Evolutionary conservation across 192 early-diverging fungal species (phyloP).

Genomic region (Podila horticola): DNA sequence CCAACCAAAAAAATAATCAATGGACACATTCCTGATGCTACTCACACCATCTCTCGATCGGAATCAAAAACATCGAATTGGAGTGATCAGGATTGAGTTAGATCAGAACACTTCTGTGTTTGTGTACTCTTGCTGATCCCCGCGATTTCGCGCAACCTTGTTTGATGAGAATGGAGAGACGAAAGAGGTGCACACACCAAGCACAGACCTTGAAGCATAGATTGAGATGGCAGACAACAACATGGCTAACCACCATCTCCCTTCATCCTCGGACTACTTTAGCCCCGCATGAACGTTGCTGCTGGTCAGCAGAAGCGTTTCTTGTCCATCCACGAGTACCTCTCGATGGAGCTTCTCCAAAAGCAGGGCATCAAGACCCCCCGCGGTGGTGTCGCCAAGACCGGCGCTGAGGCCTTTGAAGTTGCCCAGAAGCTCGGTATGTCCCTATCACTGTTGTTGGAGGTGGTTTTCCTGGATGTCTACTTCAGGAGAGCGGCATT

Average conservation of each 20-base stretch:
- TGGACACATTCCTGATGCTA: too few relatives aligned
- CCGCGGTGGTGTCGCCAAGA: constrained; percentile 86
- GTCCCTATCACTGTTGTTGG: constrained; percentile 3
- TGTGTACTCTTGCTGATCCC: constrained; percentile 7
- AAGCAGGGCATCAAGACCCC: constrained; percentile 95
- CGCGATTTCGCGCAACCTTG: constrained; percentile 25
- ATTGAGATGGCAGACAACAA: too few relatives aligned
- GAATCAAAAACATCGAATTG: too few relatives aligned
- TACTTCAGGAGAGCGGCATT: too few relatives aligned
- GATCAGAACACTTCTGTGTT: too few relatives aligned
- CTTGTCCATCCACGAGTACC: constrained; percentile 98
- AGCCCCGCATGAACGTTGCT: constrained; percentile 40
- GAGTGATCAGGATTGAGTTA: too few relatives aligned
- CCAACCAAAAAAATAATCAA: too few relatives aligned
- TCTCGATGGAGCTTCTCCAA: constrained; percentile 91
- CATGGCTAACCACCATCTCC: too few relatives aligned
- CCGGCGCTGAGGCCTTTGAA: constrained; percentile 88
- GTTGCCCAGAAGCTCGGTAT: constrained; percentile 84
- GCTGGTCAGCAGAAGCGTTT: constrained; percentile 76
- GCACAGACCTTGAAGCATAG: neutral
- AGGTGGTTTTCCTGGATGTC: too few relatives aligned
- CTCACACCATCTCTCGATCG: too few relatives aligned
- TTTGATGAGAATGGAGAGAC: constrained; percentile 2
- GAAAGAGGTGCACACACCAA: neutral
- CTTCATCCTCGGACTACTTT: neutral